Percentiles rank a stretch among this genome's conserved stretches.
phyloP scores from a whole-genome alignment of 176 grass and related monocot species.

The Stipa capillata region DNA sequence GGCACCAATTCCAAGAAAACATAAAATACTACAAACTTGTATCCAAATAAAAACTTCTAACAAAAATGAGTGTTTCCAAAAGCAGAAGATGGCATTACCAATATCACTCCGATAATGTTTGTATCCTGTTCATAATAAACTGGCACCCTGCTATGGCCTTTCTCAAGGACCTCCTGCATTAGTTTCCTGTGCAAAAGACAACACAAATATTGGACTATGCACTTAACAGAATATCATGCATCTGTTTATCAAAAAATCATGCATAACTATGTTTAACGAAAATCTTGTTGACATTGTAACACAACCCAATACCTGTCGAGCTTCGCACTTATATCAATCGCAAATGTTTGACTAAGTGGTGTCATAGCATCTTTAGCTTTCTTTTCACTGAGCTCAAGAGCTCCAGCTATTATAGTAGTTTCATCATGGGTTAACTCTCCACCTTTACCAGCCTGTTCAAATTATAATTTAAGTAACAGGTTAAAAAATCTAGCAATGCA shows the following conservation, averaged over 20 bases:
- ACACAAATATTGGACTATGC: background rate
- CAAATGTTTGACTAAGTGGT: slow-evolving; percentile 61
- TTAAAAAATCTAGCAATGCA: background rate
- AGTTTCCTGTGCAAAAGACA: slow-evolving; percentile 35
- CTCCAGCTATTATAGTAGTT: slow-evolving; percentile 96
- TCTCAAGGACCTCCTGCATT: slow-evolving; percentile 71
- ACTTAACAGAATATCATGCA: background rate
- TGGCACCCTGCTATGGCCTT: slow-evolving; percentile 88
- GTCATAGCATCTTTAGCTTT: slow-evolving; percentile 90
- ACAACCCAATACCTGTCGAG: slow-evolving; percentile 48
- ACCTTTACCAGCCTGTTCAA: slow-evolving; percentile 81
- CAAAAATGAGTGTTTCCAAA: background rate
- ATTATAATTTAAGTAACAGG: background rate
- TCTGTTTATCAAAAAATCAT: background rate
- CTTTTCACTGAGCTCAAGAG: slow-evolving; percentile 89
- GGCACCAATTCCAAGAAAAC: background rate
- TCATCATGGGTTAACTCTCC: slow-evolving; percentile 97
- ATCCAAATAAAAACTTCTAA: background rate
- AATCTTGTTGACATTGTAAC: background rate
- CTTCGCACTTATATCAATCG: slow-evolving; percentile 88
- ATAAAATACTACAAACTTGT: background rate
- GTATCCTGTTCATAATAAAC: slow-evolving; percentile 79
- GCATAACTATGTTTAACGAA: background rate
- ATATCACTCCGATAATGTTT: slow-evolving; percentile 92
- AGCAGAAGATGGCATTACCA: slow-evolving; percentile 38